Evolutionary conservation across 805 yeast genomes (phyloP), one percentile per base, ranked within the genome.

Genomic region (Starmerella apis): DNA sequence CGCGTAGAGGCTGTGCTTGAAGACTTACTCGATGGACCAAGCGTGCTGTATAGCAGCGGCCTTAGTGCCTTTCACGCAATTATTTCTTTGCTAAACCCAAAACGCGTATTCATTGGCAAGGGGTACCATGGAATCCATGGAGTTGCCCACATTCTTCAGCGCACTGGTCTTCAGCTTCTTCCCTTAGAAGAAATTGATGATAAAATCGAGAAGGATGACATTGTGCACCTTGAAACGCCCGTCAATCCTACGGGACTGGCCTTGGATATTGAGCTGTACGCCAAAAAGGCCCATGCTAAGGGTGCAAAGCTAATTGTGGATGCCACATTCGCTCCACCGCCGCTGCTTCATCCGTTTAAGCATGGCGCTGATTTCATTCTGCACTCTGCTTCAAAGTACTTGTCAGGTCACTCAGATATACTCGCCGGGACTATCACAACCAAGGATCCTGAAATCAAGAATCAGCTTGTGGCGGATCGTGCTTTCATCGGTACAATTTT

Each of bases 291-390:
- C 0, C 94, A 86, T 62, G 68, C 72, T 1, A 75, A 77, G 51
- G 95, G 95, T 16, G 96, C 95, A 0, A 56, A 69, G 23, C 65
- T 87, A 13, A 60, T 78, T 19, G 80, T 85, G n/a, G 97, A 88
- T 65, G 75, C 96, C 1, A 90, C 96, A 0, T 84, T 90, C 68
- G 96, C 95, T 9, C 96, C 96, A 20, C 94, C 94, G 11, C 96
- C 96, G 13, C 67, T 87, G 52, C 84, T 78, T 59, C 77, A 85
- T 55, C 90, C 94, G 4, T 86, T 86, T 68, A 71, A 73, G 30
- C 80, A 75, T 58, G 95, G 90, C 45, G 95, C 83, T 25, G 96
- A 90, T 65, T 65, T 86, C 56, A 79, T 90, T 14, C 70, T 90
- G 77, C 96, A 88, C 65, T 86, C 96, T 1, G 95, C 87, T 1